These are phyloP conservation scores for Vanderwaltozyma verrucispora DNA, from an alignment of 805 yeast species.

Conservation along the genomic window DNA sequence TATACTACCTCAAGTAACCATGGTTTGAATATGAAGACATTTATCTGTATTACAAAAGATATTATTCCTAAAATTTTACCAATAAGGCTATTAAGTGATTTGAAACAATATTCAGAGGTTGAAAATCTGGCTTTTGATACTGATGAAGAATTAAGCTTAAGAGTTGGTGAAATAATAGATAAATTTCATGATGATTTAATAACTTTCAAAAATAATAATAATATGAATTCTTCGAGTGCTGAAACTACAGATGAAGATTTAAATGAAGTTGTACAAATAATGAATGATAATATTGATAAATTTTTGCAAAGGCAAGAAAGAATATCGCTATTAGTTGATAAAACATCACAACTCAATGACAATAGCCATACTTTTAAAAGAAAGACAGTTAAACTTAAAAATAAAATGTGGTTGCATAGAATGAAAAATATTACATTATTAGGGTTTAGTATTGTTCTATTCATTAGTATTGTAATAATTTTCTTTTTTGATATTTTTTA, in stretches of 20 bases:
- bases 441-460: slow-evolving; percentile 15
- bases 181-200: slow-evolving; percentile 24
- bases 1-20: slow-evolving; percentile 16
- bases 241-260: slow-evolving; percentile 21
- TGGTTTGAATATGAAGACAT: slow-evolving; percentile 8
- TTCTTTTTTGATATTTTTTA: slow-evolving; percentile 1
- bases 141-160: slow-evolving; percentile 16
- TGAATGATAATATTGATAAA: slow-evolving; percentile 31
- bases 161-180: slow-evolving; percentile 20
- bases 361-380: slow-evolving; percentile 61
- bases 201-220: slow-evolving; percentile 13
- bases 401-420: slow-evolving; percentile 63
- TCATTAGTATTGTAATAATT: slow-evolving; percentile 7
- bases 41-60: slow-evolving; percentile 20
- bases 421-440: slow-evolving; percentile 27
- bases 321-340: slow-evolving; percentile 60
- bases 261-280: slow-evolving; percentile 24
- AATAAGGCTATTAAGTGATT: slow-evolving; percentile 24
- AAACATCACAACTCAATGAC: slow-evolving; percentile 62
- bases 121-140: slow-evolving; percentile 10
- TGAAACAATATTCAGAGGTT: slow-evolving; percentile 10
- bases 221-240: background rate
- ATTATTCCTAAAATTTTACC: slow-evolving; percentile 25
- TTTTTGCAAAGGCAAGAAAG: slow-evolving; percentile 72
- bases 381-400: slow-evolving; percentile 50